Conservation (phyloP, 345 rosid genomes). For the Barbarea vulgaris region DNA sequence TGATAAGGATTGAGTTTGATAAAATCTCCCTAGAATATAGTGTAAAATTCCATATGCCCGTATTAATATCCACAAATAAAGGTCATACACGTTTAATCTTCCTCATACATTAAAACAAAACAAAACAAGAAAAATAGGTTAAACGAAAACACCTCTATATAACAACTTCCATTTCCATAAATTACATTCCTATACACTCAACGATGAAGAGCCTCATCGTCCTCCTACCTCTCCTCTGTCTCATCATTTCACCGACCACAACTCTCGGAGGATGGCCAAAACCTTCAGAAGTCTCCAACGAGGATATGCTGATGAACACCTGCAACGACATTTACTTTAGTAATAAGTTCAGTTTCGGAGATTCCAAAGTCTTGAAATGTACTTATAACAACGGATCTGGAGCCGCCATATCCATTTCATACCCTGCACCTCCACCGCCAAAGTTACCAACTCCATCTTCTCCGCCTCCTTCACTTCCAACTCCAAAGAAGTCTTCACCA, state of each 20-base stretch:
- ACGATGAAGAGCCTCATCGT: conserved; percentile 24
- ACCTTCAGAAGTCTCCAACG: conserved; percentile 21
- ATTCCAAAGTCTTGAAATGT: conserved; percentile 33
- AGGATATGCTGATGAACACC: not conserved
- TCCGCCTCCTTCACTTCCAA: conserved; percentile 35
- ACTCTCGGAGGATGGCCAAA: conserved; percentile 32
- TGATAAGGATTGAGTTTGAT: not conserved
- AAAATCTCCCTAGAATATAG: not conserved
- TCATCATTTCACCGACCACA: conserved; percentile 18
- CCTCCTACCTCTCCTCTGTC: conserved; percentile 6
- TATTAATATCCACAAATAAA: not conserved
- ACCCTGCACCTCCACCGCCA: conserved; percentile 37
- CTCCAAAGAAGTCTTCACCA: conserved; percentile 27
- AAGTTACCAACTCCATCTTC: conserved; percentile 11
- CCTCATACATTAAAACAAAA: not conserved
- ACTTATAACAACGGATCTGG: conserved; percentile 32
- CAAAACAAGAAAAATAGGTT: not conserved
- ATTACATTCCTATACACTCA: not conserved
- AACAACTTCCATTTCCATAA: not conserved
- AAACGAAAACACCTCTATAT: not conserved
- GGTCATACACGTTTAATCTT: not conserved
- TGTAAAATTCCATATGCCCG: not conserved
- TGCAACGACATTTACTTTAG: not conserved
- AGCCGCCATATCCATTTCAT: conserved; percentile 23
- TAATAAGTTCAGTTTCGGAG: not conserved